Evolutionary conservation across 1,284 basidiomycete species (phyloP), one percentile per base, ranked within the genome.

Genomic region (Cystobasidium pallidum): DNA sequence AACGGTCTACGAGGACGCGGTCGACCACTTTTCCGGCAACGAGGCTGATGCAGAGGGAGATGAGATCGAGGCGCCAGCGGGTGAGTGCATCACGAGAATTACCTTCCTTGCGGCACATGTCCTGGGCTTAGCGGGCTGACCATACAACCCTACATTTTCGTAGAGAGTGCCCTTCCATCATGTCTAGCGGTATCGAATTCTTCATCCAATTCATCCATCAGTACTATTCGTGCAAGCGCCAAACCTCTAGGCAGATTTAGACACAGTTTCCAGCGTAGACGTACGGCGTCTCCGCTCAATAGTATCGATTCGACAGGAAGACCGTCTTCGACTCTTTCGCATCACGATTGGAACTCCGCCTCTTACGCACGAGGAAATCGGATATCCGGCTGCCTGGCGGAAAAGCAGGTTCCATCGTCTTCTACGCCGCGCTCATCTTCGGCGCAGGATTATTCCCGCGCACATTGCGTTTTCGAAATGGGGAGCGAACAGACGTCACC

Each of bases 1-100:
- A 19, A 61, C 67, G 39, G 45, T 70, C 7, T 70, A 70, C 34
- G 67, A 70, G 39, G 67, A 70, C 39, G 67, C 67, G 4, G 13
- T 45, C 19, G 67, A 70, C n/a, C 58, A 41, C n/a, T 52, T 47
- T 24, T 41, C 36, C 19, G 52, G 66, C 3, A 39, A 57, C n/a
- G 52, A 58, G 17, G 52, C 67, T 17, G 67, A 70, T 62, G 39
- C 43, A 26, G 67, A 70, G 43, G 55, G 34, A 19, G 58, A 57
- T 32, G 57, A 11, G 41, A 68, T 15, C 21, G 41, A 47, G 52
- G 21, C 30, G 6, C 55, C 34, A 21, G 54, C 39, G 54, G 34
- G 32, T 28, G 13, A 26, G 49, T 57, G 24, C 8, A 30, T 15
- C 52, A 15, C 41, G 8, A 10, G 19, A n/a, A n/a, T n/a, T n/a